Evolutionary conservation across 2,329 filamentous ascomycete species (phyloP), one percentile per base, ranked within the genome.

Genomic region (Neurospora crassa): DNA sequence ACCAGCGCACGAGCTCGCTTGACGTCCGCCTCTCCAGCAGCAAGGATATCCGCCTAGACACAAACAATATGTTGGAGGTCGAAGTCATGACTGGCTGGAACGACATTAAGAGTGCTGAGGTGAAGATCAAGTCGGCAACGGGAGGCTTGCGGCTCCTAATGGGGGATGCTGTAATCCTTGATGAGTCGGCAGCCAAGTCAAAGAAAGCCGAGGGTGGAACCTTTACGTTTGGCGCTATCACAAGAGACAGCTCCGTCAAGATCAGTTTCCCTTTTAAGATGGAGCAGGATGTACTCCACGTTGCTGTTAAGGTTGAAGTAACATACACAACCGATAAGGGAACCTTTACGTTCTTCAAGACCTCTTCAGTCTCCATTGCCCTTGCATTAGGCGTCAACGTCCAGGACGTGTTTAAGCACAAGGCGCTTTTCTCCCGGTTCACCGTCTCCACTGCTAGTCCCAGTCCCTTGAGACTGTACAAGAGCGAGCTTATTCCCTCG

Each of bases 311-410:
- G 73, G 81, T 95, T n/a, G 94, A 97, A 74, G 84, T 94, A 11
- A 85, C 84, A 0, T 97, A 96, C 77, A 86, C 86, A 2, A 94
- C 92, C 0, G 84, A 88, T 0, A 82, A 87, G 2, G 91, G 90
- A 2, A 84, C 83, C 8, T 92, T 93, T 74, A 84, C 85, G 70
- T 91, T 90, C 78, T 86, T 88, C 18, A 87, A 86, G 18, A 84
- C 86, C 8, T 86, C 88, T 24, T 87, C 85, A 3, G 85, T 96
- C 24, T 87, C 90, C 2, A 91, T 96, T 1, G 87, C 91, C 1
- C 84, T 99, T 5, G 92, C 93, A 0, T 85, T 99, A 3, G 94
- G 95, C 3, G 96, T 99, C 73, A 98, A 98, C 75, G 96, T 99
- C 6, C 94, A 98, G 77, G 96, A 99, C 76, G 89, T 96, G 40